Percentiles rank a stretch among this genome's conserved stretches.
These are phyloP conservation scores for Anisodus acutangulus DNA, from an alignment of 257 asterid species.

Conservation along the genomic window DNA sequence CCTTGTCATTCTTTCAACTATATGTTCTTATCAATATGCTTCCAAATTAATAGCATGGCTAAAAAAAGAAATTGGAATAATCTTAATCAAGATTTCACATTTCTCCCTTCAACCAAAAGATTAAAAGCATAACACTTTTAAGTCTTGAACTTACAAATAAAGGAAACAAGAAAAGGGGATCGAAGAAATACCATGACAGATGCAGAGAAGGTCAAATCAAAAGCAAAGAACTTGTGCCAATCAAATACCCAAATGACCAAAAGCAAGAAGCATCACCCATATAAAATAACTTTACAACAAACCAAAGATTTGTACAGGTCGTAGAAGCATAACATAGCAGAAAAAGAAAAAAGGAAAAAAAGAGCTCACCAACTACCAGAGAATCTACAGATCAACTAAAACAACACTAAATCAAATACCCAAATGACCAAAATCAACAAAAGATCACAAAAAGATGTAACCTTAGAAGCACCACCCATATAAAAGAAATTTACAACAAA, in stretches of 20 bases:
- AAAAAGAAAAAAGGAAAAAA: background rate
- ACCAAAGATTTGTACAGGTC: background rate
- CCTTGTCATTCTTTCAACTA: background rate
- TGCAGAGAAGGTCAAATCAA: background rate
- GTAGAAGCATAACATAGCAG: background rate
- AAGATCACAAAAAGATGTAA: background rate
- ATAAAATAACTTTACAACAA: background rate
- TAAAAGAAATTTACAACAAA: background rate
- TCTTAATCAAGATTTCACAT: background rate
- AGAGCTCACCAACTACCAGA: background rate
- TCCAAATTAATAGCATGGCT: background rate
- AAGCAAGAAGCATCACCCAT: background rate
- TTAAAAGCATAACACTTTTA: background rate
- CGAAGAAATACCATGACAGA: background rate
- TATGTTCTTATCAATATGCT: background rate
- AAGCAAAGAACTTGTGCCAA: background rate
- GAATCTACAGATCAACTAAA: background rate
- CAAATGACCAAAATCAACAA: slow-evolving; percentile 2
- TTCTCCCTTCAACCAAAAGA: background rate
- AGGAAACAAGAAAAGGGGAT: background rate
- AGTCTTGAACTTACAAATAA: background rate
- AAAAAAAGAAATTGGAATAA: background rate
- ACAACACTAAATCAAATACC: background rate
- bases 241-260: no score
- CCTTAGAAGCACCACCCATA: no score